phyloP scores from a whole-genome alignment of 208 protist genomes.

The Crithidia thermophila region DNA sequence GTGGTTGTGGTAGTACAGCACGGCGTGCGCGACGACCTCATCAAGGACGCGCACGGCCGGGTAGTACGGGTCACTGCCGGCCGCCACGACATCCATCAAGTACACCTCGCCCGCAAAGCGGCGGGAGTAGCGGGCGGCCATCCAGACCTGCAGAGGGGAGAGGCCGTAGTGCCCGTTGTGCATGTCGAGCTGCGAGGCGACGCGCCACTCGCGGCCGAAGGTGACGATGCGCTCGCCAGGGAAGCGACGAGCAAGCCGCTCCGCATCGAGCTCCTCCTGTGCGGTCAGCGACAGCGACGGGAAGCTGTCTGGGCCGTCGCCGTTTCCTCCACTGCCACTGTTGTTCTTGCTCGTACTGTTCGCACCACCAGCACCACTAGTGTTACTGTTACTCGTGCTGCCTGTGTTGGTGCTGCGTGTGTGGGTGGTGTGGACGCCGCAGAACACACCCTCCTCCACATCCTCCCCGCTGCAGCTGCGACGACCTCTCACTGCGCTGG shows the following conservation, averaged over 20 bases:
- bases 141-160: conserved; percentile 78
- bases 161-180: conserved; percentile 63
- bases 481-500: background rate
- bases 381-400: too few relatives aligned
- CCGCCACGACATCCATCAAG: conserved; percentile 71
- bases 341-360: too few relatives aligned
- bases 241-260: conserved; percentile 11
- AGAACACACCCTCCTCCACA: background rate
- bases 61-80: conserved; percentile 64
- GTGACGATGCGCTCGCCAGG: conserved; percentile 29
- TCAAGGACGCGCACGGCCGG: conserved; percentile 69
- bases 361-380: too few relatives aligned
- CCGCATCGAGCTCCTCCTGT: conserved; percentile 7
- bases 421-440: conserved; percentile 4
- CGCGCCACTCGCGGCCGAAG: conserved; percentile 33
- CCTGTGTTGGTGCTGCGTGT: too few relatives aligned
- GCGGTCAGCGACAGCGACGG: background rate
- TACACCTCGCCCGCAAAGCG: conserved; percentile 75
- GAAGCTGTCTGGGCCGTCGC: too few relatives aligned
- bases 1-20: conserved; percentile 81
- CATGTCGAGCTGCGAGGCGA: conserved; percentile 36
- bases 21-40: conserved; percentile 83
- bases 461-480: background rate
- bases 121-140: conserved; percentile 65
- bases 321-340: too few relatives aligned